Evolutionary conservation across 208 protist genomes (phyloP), one percentile per base, ranked within the genome.

Genomic region (Crithidia fasciculata): DNA sequence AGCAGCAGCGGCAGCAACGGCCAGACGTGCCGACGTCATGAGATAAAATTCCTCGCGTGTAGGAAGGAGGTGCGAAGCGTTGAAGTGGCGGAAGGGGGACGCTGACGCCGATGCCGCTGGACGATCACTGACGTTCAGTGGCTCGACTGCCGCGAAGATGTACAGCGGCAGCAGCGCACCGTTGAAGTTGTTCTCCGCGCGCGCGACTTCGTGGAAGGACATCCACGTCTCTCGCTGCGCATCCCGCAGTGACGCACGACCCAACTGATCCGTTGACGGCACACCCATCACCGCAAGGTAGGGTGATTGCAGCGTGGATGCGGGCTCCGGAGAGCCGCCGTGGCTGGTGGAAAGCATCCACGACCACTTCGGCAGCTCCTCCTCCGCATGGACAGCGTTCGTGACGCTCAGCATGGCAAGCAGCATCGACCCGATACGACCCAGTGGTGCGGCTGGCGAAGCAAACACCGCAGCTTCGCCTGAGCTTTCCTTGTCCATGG

Each of bases 391-490:
- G 4, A 64, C 13, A 3, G 3, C 18, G n/a, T 64, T 19, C 5
- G 59, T 64, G 2, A 64, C 59, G 16, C 59, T 64, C 9, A 28
- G 6, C 47, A 66, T 66, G 6, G 61, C 61, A 2, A 66, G 19
- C 45, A 66, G 61, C 61, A 66, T 53, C 61, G 61, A 10, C 45
- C 61, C 61, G 1, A 66, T 52, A 12, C 53, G 50, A 12, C 65
- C 65, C 12, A 70, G 65, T 19, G 65, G 65, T 13, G 65, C 65
- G 18, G 65, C 37, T n/a, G 65, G 3, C 0, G 65, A 45, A 37
- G 65, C 65, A 8, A 70, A 70, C 8, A 70, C 53, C 8, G 65
- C 59, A 15, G 19, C 13, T 15, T 37, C 40, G 8, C 7, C n/a
- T 19, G 12, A 9, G 44, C 44, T 49, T 6, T 49, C 44, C 8